Evolutionary conservation across 768 basidiomycete genomes (phyloP).

Genomic region (Tylopilus cervinicoccineus): DNA sequence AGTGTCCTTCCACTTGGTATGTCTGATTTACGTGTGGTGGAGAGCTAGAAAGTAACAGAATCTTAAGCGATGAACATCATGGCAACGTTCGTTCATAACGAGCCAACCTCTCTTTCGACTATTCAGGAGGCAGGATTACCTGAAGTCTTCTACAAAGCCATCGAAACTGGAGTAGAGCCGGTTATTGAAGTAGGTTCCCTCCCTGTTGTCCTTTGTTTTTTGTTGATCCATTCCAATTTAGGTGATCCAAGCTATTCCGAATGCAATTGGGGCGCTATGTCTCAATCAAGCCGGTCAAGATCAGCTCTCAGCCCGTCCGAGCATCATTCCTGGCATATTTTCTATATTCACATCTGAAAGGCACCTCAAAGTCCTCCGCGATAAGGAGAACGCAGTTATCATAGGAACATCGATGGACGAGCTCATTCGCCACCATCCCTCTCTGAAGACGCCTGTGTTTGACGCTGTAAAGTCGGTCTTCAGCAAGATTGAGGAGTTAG

Average conservation of each 20-base stretch:
- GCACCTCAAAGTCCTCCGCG: constrained; percentile 78
- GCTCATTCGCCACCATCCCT: constrained; percentile 92
- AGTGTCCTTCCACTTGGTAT: constrained; percentile 81
- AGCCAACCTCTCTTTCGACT: constrained; percentile 88
- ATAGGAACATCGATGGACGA: constrained; percentile 93
- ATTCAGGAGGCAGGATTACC: constrained; percentile 93
- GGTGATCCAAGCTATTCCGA: constrained; percentile 91
- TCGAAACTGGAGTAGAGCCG: constrained; percentile 82
- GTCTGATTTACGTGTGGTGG: constrained; percentile 19
- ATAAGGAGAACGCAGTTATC: constrained; percentile 88
- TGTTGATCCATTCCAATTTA: constrained; percentile 27
- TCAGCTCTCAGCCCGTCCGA: constrained; percentile 70
- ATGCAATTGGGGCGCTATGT: constrained; percentile 94
- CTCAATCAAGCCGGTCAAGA: constrained; percentile 88
- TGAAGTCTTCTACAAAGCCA: constrained; percentile 80
- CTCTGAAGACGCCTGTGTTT: constrained; percentile 75
- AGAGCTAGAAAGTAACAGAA: constrained; percentile 7
- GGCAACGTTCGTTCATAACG: constrained; percentile 97
- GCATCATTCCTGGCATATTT: constrained; percentile 82
- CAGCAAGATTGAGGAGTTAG: constrained; percentile 69
- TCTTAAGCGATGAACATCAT: constrained; percentile 80
- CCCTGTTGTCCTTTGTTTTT: neutral
- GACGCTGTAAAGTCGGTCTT: constrained; percentile 70
- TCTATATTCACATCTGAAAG: constrained; percentile 81
- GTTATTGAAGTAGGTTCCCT: constrained; percentile 68